Evolutionary conservation across 148 eudicot genomes (phyloP), one percentile per base, ranked within the genome.

Genomic region (Tetragonia tetragonoides): DNA sequence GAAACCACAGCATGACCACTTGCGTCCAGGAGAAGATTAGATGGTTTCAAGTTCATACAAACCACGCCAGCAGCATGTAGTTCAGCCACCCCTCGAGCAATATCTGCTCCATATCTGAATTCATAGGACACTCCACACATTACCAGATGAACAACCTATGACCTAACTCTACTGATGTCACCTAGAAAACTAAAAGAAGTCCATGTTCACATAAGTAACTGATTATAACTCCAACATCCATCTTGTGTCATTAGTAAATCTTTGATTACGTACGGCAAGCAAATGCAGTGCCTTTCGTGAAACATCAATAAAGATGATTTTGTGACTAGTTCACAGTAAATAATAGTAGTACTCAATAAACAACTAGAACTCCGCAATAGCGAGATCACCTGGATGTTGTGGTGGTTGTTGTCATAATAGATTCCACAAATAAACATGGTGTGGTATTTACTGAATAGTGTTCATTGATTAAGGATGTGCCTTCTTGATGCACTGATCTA

Each of bases 61-160:
- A 95, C 90, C 81, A 95, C 91, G 74, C 99, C 99, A 44, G 97
- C 99, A 67, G 99, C 97, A 86, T 95, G 99, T 66, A 95, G 94
- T 82, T 95, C 97, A 76, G 97, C 97, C 78, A 95, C 97, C 53
- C 97, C 99, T 60, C 99, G 87, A 57, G 99, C 97, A 83, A 95
- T 86, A 80, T 93, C 97, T 75, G 93, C 97, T 83, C 99, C 99
- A 81, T 95, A 95, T 88, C 99, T 95, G 81, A 73, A 82, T 56
- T 47, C 62, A 85, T 70, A 66, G 15, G 67, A 51, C 28, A 62
- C 54, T 23, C 54, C 18, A 51, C 70, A 66, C 34, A 47, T 77
- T 42, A 77, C 21, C 18, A 63, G 40, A 70, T 18, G 17, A 54
- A 3, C 44, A 34, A 71, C 11, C 8, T 24, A 72, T 53, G 63